These are phyloP conservation scores for Xylaria sp. DNA, from an alignment of 2,329 filamentous ascomycete genomes.

Conservation along the genomic window DNA sequence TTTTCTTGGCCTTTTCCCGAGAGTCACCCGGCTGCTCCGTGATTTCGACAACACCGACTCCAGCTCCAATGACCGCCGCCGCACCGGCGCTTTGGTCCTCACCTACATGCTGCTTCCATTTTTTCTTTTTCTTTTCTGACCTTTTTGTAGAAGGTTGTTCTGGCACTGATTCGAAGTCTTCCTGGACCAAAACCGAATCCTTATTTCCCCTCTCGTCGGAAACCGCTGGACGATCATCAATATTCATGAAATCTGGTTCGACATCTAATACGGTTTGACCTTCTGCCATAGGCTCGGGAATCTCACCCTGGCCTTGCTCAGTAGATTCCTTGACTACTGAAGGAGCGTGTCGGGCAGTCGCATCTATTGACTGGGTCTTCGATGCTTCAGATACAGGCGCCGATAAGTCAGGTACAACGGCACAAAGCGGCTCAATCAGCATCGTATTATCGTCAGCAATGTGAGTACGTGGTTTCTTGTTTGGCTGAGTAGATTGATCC, in stretches of 20 bases:
- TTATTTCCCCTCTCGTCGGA: background rate
- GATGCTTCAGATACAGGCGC: background rate
- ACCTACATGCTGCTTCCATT: conserved; percentile 12
- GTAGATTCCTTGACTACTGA: background rate
- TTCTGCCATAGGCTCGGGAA: background rate
- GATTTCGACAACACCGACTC: conserved; percentile 43
- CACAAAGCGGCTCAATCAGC: conserved; percentile 37
- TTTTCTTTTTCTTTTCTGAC: conserved; percentile 22
- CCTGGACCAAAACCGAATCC: conserved; percentile 20
- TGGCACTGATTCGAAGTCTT: conserved; percentile 13
- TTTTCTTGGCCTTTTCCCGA: conserved; percentile 46
- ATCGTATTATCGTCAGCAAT: conserved; percentile 35
- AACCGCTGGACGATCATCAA: background rate
- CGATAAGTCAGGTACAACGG: conserved; percentile 18
- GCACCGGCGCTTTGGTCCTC: conserved; percentile 33
- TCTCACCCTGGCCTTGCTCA: background rate
- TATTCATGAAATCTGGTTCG: conserved; percentile 17
- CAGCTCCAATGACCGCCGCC: conserved; percentile 24
- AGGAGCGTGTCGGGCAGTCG: background rate
- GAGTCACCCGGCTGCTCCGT: conserved; percentile 44
- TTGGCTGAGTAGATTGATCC: conserved; percentile 43
- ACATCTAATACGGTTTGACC: conserved; percentile 9
- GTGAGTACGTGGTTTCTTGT: conserved; percentile 45
- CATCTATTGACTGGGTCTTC: background rate
- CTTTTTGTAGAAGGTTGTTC: conserved; percentile 13